Conservation (phyloP, 345 rosid species). For the Eucalyptus paniculata region DNA sequence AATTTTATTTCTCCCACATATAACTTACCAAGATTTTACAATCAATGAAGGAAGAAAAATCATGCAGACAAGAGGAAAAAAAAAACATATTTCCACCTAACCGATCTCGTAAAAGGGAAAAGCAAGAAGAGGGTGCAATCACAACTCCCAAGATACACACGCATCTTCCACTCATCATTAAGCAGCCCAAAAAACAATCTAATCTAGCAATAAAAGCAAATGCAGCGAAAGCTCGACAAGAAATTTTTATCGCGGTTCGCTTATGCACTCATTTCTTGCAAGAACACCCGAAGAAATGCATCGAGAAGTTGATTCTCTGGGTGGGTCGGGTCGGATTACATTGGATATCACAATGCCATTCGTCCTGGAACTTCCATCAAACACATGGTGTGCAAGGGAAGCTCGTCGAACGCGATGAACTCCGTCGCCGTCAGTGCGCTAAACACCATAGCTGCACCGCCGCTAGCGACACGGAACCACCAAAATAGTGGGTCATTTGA, state of each 20-base stretch:
- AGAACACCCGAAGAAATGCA: background rate
- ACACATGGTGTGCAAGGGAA: background rate
- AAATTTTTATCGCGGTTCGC: background rate
- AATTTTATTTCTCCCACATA: background rate
- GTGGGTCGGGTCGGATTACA: background rate
- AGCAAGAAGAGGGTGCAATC: background rate
- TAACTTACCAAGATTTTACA: background rate
- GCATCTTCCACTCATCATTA: background rate
- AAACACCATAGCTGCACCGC: background rate
- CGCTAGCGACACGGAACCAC: background rate
- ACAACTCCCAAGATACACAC: background rate
- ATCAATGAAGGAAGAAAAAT: background rate
- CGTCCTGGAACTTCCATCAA: background rate
- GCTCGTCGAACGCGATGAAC: background rate
- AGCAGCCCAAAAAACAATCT: background rate
- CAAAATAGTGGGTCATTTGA: background rate
- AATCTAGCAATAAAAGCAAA: background rate
- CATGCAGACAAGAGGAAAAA: too few relatives aligned
- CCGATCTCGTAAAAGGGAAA: background rate
- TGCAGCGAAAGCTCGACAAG: background rate
- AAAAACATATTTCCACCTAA: background rate
- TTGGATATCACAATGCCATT: background rate
- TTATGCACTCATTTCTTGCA: background rate
- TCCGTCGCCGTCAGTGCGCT: background rate
- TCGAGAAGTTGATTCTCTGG: background rate